Conservation (phyloP, 306 rosid genomes). For the Lupinus albus region DNA sequence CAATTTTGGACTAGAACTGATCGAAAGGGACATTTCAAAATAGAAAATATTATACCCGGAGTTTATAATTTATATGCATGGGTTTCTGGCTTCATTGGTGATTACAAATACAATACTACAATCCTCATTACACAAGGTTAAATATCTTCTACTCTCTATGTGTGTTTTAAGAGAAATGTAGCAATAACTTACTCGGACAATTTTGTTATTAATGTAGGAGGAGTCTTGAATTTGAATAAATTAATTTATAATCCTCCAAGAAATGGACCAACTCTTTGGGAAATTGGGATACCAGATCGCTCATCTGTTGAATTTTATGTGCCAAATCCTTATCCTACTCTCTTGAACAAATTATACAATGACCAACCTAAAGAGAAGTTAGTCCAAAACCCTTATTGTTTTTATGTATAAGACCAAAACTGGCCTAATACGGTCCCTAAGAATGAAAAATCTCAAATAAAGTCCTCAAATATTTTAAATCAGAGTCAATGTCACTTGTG, state of each 20-base stretch:
- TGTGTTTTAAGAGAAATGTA: conserved; percentile 1
- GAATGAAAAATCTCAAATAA: too few relatives aligned
- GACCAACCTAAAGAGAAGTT: conserved; percentile 51
- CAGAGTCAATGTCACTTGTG: too few relatives aligned
- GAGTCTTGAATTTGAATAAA: conserved; percentile 36
- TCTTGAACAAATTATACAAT: conserved; percentile 58
- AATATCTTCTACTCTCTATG: background rate
- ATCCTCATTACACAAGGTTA: conserved; percentile 59
- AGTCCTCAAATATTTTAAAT: too few relatives aligned
- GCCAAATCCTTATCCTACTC: conserved; percentile 73
- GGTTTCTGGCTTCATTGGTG: conserved; percentile 84
- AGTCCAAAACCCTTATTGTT: background rate
- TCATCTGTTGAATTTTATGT: conserved; percentile 70
- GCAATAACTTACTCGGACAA: background rate
- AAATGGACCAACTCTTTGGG: conserved; percentile 86
- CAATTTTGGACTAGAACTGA: conserved; percentile 84
- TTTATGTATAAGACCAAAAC: too few relatives aligned
- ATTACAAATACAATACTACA: conserved; percentile 54
- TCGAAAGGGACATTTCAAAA: conserved; percentile 53
- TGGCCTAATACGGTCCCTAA: too few relatives aligned
- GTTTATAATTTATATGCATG: conserved; percentile 75
- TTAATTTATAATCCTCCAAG: conserved; percentile 67
- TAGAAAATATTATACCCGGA: conserved; percentile 69
- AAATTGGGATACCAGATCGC: conserved; percentile 89
- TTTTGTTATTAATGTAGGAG: conserved; percentile 46